phyloP scores from a whole-genome alignment of 2,329 filamentous ascomycete genomes.

The Colletotrichum sp. region DNA sequence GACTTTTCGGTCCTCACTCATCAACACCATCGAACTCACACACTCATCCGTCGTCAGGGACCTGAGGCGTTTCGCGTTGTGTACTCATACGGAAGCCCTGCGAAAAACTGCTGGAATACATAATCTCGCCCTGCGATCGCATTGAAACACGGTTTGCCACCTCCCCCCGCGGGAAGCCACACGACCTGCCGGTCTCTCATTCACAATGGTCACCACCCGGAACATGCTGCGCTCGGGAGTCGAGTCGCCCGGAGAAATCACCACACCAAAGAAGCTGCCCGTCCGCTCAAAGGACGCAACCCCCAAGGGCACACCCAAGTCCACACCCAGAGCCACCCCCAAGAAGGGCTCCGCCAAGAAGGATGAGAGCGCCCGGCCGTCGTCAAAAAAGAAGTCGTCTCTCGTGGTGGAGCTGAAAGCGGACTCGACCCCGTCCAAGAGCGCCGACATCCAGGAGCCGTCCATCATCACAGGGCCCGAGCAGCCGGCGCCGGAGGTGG shows the following conservation, averaged over 20 bases:
- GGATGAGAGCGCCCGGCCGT: conserved; percentile 2
- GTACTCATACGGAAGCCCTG: not conserved
- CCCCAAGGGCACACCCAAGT: not conserved
- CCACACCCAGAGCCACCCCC: not conserved
- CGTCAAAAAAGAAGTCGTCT: conserved; percentile 7
- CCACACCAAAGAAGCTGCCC: conserved; percentile 31
- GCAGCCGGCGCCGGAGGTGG: conserved; percentile 17
- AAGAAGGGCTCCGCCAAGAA: conserved; percentile 3
- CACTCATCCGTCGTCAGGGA: not conserved
- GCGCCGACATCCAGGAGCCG: not conserved
- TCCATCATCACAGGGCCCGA: conserved; percentile 18
- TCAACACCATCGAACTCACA: not conserved
- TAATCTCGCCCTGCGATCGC: not conserved
- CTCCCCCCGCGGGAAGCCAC: not conserved
- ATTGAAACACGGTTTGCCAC: not conserved
- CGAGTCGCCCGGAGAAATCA: not conserved
- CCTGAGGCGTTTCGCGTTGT: not conserved
- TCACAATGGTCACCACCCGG: conserved; percentile 21
- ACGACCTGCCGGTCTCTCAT: not conserved
- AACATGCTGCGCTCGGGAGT: conserved; percentile 19
- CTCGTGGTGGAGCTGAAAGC: conserved; percentile 12
- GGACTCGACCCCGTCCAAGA: not conserved
- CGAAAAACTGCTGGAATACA: not conserved
- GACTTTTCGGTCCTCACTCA: not conserved
- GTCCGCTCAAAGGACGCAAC: conserved; percentile 36